Evolutionary conservation across 2,329 filamentous ascomycete species (phyloP).

Genomic region (Arthrobotrys conoides): DNA sequence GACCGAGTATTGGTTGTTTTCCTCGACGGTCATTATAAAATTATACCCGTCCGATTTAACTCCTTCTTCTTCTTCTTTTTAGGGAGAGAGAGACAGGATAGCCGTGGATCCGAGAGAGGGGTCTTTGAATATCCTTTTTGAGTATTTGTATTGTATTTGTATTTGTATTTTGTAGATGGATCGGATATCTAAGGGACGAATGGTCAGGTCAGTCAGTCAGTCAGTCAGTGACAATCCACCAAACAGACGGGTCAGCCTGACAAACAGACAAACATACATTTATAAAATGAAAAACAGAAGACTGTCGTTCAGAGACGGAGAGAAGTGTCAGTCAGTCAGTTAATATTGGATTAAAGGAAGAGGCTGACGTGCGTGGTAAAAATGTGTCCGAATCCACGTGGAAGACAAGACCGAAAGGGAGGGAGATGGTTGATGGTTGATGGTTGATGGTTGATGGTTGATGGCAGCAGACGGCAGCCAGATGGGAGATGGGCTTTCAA

Average conservation of each 20-base stretch:
- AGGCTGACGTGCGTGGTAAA: not conserved
- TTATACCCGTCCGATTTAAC: not conserved
- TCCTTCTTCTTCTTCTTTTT: not conserved
- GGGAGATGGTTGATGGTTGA: not conserved
- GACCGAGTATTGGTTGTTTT: conserved; percentile 51
- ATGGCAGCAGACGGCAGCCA: no score
- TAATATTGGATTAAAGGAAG: not conserved
- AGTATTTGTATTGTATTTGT: no score
- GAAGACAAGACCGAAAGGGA: not conserved
- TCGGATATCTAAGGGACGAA: no score
- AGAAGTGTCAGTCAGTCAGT: not conserved
- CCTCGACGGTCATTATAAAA: conserved; percentile 54
- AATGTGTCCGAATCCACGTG: conserved; percentile 21
- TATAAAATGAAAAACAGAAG: not conserved
- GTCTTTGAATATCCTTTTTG: no score
- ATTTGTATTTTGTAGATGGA: no score
- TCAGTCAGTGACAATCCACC: not conserved
- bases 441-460: no score
- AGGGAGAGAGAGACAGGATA: not conserved
- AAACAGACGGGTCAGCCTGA: not conserved
- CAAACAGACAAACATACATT: not conserved
- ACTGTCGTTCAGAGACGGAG: not conserved
- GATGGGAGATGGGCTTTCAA: not conserved
- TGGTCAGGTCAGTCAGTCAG: no score
- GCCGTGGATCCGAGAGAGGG: not conserved